A percentile compares a stretch with the other conserved stretches of the same genome.
Evolutionary conservation across 805 yeast genomes (phyloP).

Genomic region (Candida mattraensis): DNA sequence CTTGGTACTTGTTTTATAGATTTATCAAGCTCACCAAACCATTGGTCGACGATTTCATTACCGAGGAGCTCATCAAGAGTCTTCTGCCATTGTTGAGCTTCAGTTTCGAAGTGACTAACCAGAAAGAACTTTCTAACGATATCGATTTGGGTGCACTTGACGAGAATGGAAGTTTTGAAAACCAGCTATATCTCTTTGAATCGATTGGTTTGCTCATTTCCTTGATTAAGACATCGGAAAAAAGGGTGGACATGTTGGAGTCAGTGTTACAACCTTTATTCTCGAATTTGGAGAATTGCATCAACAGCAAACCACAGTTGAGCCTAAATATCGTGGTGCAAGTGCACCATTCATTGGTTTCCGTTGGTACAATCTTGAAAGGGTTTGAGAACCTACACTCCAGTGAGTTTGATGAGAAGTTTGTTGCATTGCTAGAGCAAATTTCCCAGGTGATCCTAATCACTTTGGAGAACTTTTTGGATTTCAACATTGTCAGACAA

Average conservation of each 20-base stretch:
- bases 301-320: slow-evolving; percentile 37
- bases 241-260: slow-evolving; percentile 53
- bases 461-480: slow-evolving; percentile 73
- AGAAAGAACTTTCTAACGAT: slow-evolving; percentile 24
- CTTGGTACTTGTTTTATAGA: slow-evolving; percentile 89
- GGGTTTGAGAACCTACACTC: slow-evolving; percentile 59
- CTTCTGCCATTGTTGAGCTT: slow-evolving; percentile 64
- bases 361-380: slow-evolving; percentile 85
- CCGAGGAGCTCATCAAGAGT: slow-evolving; percentile 57
- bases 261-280: slow-evolving; percentile 74
- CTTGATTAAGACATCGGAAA: slow-evolving; percentile 43
- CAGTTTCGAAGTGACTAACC: slow-evolving; percentile 48
- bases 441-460: slow-evolving; percentile 77
- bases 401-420: slow-evolving; percentile 34
- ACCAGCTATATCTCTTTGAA: slow-evolving; percentile 82
- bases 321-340: slow-evolving; percentile 56
- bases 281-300: slow-evolving; percentile 64
- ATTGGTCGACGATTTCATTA: slow-evolving; percentile 46
- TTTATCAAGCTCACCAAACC: slow-evolving; percentile 79
- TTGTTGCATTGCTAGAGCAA: slow-evolving; percentile 33
- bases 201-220: slow-evolving; percentile 77
- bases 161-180: slow-evolving; percentile 64
- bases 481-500: slow-evolving; percentile 71
- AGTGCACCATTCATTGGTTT: slow-evolving; percentile 83
- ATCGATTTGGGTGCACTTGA: slow-evolving; percentile 43